phyloP scores from a whole-genome alignment of 2,329 filamentous ascomycete genomes.

The Cladobotryum mycophilum region DNA sequence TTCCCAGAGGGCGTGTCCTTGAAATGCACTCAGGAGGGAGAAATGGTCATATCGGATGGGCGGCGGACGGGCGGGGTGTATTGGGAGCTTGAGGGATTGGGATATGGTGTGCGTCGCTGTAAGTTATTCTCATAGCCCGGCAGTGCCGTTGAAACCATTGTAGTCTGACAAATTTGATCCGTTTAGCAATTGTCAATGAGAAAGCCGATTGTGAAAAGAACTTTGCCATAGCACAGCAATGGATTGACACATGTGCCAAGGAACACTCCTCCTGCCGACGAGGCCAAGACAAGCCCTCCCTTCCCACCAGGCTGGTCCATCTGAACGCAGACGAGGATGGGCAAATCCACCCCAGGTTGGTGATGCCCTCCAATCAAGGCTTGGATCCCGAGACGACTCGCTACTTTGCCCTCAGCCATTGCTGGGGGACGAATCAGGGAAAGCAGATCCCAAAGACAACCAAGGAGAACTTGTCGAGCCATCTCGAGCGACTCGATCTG shows the following conservation, averaged over 20 bases:
- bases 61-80: neutral
- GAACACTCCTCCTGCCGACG: neutral
- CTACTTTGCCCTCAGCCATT: conserved; percentile 1
- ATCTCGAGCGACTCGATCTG: neutral
- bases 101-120: neutral
- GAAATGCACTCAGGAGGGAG: neutral
- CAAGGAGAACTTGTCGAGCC: neutral
- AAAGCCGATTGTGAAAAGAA: neutral
- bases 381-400: neutral
- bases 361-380: neutral
- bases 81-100: neutral
- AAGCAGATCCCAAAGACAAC: conserved; percentile 1
- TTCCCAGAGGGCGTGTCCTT: neutral
- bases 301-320: neutral
- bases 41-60: conserved; percentile 1
- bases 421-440: neutral
- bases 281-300: neutral
- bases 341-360: neutral
- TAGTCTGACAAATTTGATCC: too few species aligned
- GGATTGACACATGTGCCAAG: neutral
- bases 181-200: neutral
- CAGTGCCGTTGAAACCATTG: too few species aligned
- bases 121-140: neutral
- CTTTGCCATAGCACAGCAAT: neutral
- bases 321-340: neutral